phyloP scores from a whole-genome alignment of 495 filamentous ascomycete species.

The Umbilicaria muhlenbergii region DNA sequence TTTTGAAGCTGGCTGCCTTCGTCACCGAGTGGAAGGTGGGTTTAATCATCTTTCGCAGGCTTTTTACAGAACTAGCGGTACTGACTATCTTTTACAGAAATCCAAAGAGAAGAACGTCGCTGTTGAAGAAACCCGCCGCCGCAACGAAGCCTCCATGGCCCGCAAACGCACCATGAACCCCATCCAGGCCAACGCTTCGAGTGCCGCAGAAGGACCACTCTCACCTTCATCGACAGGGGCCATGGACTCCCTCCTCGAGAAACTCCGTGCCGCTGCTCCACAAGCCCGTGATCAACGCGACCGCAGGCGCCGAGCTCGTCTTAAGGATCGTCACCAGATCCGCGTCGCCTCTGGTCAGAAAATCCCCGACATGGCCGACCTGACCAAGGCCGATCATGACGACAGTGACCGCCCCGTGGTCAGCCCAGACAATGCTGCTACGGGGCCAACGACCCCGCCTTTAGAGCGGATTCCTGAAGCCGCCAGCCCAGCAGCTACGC shows the following conservation, averaged over 20 bases:
- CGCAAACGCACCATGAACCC: conserved; percentile 63
- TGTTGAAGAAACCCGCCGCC: conserved; percentile 65
- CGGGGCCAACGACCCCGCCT: conserved; percentile 5
- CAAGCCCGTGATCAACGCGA: conserved; percentile 78
- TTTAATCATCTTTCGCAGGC: background rate
- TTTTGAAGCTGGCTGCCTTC: conserved; percentile 84
- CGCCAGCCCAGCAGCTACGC: conserved; percentile 22
- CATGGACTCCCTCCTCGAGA: conserved; percentile 95
- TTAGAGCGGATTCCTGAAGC: conserved; percentile 12
- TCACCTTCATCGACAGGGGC: conserved; percentile 74
- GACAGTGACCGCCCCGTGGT: conserved; percentile 10
- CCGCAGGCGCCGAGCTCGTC: conserved; percentile 65
- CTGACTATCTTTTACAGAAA: conserved; percentile 37
- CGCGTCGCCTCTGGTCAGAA: conserved; percentile 76
- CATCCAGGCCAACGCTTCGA: conserved; percentile 28
- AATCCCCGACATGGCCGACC: conserved; percentile 46
- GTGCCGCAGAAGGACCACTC: conserved; percentile 29
- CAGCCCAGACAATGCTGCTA: conserved; percentile 15
- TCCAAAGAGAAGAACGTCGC: conserved; percentile 80
- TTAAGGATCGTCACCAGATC: conserved; percentile 87
- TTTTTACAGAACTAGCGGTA: background rate
- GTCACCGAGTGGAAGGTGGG: conserved; percentile 80
- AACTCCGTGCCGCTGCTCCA: conserved; percentile 82
- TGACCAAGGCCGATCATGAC: conserved; percentile 14
- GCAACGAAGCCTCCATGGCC: conserved; percentile 80